A percentile compares a stretch with the other conserved stretches of the same genome.
These are phyloP conservation scores for Isatis lusitanica DNA, from an alignment of 441 rosid genomes.

Conservation along the genomic window DNA sequence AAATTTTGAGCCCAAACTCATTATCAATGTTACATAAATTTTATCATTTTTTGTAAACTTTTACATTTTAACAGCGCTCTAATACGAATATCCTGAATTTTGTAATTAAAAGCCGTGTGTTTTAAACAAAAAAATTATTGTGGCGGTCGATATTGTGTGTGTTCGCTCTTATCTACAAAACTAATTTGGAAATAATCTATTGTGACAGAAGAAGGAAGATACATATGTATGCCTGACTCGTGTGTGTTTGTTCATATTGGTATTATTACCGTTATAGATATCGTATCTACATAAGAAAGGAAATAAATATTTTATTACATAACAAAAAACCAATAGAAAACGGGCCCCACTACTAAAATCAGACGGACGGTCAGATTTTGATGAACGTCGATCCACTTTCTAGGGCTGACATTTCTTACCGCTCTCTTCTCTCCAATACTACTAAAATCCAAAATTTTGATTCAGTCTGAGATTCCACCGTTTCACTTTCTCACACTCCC, in stretches of 20 bases:
- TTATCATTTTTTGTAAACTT: no score
- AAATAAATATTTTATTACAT: neutral
- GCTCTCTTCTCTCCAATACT: neutral
- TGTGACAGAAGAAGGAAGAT: neutral
- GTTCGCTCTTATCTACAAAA: neutral
- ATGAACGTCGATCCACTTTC: slow-evolving; percentile 13
- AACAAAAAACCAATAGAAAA: no score
- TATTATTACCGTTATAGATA: slow-evolving; percentile 32
- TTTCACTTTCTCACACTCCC: neutral
- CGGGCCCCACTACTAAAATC: neutral
- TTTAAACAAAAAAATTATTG: no score
- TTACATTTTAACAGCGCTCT: no score
- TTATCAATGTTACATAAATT: no score
- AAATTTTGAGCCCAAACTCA: no score
- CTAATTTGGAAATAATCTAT: neutral
- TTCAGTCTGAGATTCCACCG: neutral
- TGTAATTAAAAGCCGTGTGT: no score
- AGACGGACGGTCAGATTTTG: slow-evolving; percentile 20
- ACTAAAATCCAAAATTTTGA: slow-evolving; percentile 12
- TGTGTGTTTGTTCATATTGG: neutral
- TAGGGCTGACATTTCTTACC: slow-evolving; percentile 30
- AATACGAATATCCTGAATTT: no score
- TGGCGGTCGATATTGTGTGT: no score
- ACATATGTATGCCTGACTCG: neutral
- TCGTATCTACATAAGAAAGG: neutral